Evolutionary conservation across 2,329 filamentous ascomycete genomes (phyloP), one percentile per base, ranked within the genome.

Genomic region (Pseudopyricularia javanii): DNA sequence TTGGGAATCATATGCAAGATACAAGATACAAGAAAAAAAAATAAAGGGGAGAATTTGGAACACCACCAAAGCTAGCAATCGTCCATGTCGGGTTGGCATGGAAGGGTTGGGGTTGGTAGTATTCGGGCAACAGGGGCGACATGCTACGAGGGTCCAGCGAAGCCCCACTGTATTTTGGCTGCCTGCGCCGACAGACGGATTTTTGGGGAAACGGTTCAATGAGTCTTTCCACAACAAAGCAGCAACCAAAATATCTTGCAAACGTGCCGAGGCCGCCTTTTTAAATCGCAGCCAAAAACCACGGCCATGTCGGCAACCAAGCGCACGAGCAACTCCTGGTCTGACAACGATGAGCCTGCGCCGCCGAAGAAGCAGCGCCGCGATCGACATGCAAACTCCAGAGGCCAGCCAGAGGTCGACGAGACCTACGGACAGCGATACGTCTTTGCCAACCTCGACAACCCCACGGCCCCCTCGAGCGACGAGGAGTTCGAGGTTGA

Each of bases 351-450:
- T 8, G 32, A 35, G 15, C 34, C 49, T n/a, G 49, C 32, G 6
- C 49, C 49, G 26, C 22, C 49, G 15, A 50, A 50, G 32, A 50
- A 50, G 33, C 49, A 50, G 49, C 49, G 49, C 22, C 49, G 20
- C n/a, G 33, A 34, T 7, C 49, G 49, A 14, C 33, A 24, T 32
- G n/a, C 47, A 28, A 17, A 24, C 32, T 22, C 24, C 22, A 17
- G 32, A 28, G 35, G 49, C 32, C 49, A 50, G 49, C 30, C 49
- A 34, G 49, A 50, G 20, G 32, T 50, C 14, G 49, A 50, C 49
- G 32, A 37, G 9, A 78, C 80, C 2, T 88, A 82, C 65, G 86
- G 86, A 40, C 85, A 88, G 67, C 79, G 82, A 65, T 80, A 81
- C 60, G 85, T 85, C 45, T 86, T 90, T 59, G 82, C 84, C 7